These are phyloP conservation scores for Plasmodium berghei DNA, from an alignment of 169 alveolate species.

Conservation along the genomic window DNA sequence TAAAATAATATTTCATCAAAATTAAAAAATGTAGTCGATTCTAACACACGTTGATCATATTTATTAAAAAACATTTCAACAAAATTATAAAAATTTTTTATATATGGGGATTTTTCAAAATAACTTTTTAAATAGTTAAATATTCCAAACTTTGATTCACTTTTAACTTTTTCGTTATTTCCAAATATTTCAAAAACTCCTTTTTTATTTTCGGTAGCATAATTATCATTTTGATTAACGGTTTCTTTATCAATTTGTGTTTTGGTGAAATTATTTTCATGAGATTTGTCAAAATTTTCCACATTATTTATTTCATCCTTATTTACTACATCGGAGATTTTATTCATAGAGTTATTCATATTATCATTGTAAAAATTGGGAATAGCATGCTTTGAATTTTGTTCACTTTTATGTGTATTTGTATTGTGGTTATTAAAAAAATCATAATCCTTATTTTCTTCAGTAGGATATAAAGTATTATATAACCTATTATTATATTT, in stretches of 20 bases:
- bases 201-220: not conserved
- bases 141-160: constrained; percentile 57
- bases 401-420: not conserved
- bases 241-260: not conserved
- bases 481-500: constrained; percentile 32
- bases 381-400: not conserved
- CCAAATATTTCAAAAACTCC: constrained; percentile 24
- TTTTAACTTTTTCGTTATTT: constrained; percentile 40
- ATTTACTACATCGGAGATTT: not conserved
- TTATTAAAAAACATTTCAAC: constrained; percentile 70
- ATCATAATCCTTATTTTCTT: constrained; percentile 3
- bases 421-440: not conserved
- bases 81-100: constrained; percentile 31
- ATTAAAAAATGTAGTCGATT: constrained; percentile 71
- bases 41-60: constrained; percentile 71
- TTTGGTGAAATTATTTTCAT: not conserved
- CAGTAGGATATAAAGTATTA: constrained; percentile 45
- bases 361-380: not conserved
- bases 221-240: not conserved
- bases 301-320: not conserved
- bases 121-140: constrained; percentile 40
- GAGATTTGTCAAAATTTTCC: not conserved
- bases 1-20: constrained; percentile 68
- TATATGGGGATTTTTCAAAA: constrained; percentile 55
- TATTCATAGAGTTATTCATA: not conserved